Base-by-base conservation (phyloP, 2,329 filamentous ascomycete genomes). In the Phaeosphaeriaceae sp. region DNA sequence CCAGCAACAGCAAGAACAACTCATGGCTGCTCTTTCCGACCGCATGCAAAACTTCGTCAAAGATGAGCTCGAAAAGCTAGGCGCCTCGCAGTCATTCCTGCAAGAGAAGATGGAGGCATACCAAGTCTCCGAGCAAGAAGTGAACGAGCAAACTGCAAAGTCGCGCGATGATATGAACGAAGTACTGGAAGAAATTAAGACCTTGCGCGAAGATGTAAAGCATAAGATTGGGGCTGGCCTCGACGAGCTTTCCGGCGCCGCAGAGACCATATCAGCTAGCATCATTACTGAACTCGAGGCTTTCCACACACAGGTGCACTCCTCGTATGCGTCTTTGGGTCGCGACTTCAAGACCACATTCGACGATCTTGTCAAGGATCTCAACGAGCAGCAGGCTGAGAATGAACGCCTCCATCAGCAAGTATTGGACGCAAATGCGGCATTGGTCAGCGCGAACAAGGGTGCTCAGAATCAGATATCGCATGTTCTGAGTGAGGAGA, bases 181-280 rank as follows among this genome's bases (percentile, higher is more conserved):
- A n/a, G 89, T 97, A 1, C 83, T 99, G 10, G 91, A 95, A 69
- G 94, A 96, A 74, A 97, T 98, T 75, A 93, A 93, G 74, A 88
- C 86, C n/a, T 84, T 98, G 22, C 88, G 94, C 21, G 91, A 97
- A 74, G 89, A 91, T 53, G 92, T 98, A 51, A 97, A 97, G 81
- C 83, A 86, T 49, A 90, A 90, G 61, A 91, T 98, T 48, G 91
- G 92, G 2, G 89, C 93, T 71, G 94, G 93, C 9, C 82, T 98
- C 45, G 89, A 92, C 69, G 89, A 92, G 24, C 87, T 98, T 21
- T 93, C 93, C 1, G 85, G 85, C 11, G 92, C 93, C 10, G 93
- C 94, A 1, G 92, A 94, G 78, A 89, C 90, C 54, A 97, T 98
- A 61, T 92, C 93, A 0, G 91, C 89, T 13, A 94, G 96, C 68